phyloP scores from a whole-genome alignment of 148 eudicot genomes.

The Rhododendron vialii region DNA sequence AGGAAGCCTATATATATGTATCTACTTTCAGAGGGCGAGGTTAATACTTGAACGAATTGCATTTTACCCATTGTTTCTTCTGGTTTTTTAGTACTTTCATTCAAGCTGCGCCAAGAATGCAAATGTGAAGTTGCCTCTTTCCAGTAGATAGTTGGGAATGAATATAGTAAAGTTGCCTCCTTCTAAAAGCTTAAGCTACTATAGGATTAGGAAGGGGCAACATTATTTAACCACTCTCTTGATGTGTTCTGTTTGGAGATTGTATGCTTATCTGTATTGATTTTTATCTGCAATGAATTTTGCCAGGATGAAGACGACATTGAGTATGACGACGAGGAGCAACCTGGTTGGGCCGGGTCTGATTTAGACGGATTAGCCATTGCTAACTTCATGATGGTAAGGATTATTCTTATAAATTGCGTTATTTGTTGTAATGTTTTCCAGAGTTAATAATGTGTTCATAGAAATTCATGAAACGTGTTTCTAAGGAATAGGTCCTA shows the following conservation, averaged over 20 bases:
- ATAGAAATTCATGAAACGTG: neutral
- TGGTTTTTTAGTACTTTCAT: neutral
- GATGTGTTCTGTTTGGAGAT: neutral
- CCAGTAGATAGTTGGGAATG: neutral
- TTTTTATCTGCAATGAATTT: conserved; percentile 9
- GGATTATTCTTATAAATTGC: conserved; percentile 11
- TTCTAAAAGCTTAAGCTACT: neutral
- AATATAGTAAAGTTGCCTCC: neutral
- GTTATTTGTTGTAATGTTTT: neutral
- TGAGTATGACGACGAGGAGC: neutral
- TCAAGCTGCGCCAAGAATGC: neutral
- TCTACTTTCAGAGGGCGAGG: conserved; percentile 85
- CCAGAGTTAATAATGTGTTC: neutral
- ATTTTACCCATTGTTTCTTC: neutral
- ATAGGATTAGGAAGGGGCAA: neutral
- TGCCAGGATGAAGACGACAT: conserved; percentile 48
- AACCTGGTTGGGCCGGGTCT: conserved; percentile 29
- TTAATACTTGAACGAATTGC: conserved; percentile 16
- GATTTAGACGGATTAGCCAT: conserved; percentile 83
- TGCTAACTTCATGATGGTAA: conserved; percentile 83
- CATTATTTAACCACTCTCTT: neutral
- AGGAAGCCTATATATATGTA: conserved; percentile 82
- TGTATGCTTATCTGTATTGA: neutral
- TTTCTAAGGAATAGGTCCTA: neutral
- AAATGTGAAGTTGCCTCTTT: neutral